Evolutionary conservation across 495 filamentous ascomycete genomes (phyloP), one percentile per base, ranked within the genome.

Genomic region (Trichocladium uniseriatum): DNA sequence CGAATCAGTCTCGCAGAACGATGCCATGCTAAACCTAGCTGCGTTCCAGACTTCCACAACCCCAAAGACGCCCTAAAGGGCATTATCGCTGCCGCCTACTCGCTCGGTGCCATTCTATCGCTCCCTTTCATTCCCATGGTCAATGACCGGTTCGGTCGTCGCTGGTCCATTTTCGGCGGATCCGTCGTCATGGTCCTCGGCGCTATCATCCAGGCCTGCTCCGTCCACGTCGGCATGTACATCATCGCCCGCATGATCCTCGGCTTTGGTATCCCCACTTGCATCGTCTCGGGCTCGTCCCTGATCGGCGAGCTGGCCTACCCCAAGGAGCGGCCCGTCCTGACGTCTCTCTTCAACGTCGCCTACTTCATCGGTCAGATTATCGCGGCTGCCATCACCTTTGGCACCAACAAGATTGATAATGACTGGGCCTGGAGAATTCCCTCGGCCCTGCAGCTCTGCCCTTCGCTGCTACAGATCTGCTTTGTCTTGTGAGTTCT

Each of bases 311-410:
- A 86, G 53, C 69, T 86, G 19, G 74, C 71, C 0, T 77, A 84
- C 60, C 84, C 82, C 16, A 82, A 79, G 56, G 79, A 86, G 56
- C 76, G 81, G 51, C 69, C 78, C 11, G 71, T 82, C 35, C 58
- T 87, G 51, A 85, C 79, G 5, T 81, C 79, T 22, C 75, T 86
- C 8, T 86, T 84, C 70, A 85, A 86, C 60, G 75, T 69, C 14
- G 69, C 74, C 6, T 86, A 79, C 62, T 87, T 72, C 69, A 65
- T 82, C 42, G 81, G 82, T 5, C 72, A 77, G 45, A 76, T 84
- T 40, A 64, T 76, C n/a, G 81, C 81, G 8, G 78, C 79, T 0
- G 75, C 70, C 14, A 76, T 84, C 15, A 72, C 69, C 11, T 70
- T 81, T 22, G 80, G 78, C 5, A 84, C 81, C 5, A 74, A 78